A percentile compares a stretch with the other conserved stretches of the same genome.
phyloP scores from a whole-genome alignment of 768 basidiomycete species.

The Suillus americanus region DNA sequence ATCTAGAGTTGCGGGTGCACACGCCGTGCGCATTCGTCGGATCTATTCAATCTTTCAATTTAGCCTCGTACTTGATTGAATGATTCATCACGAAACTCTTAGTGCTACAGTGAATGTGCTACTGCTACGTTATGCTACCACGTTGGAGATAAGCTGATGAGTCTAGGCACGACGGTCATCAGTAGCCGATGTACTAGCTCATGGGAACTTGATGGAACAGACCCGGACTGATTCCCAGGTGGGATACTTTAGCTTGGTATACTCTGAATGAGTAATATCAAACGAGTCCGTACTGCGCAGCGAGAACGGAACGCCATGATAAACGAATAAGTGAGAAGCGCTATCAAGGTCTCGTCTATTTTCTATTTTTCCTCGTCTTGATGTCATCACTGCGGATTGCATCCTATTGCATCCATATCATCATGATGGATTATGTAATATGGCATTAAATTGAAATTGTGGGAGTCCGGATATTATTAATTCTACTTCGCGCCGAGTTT shows the following conservation, averaged over 20 bases:
- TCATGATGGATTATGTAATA: not conserved
- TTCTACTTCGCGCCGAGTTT: not conserved
- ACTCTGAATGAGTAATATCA: not conserved
- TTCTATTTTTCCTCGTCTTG: conserved; percentile 5
- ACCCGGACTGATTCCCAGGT: not conserved
- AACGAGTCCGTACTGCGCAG: conserved; percentile 2
- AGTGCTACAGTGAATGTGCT: not conserved
- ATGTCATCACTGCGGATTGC: not conserved
- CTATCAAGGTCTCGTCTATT: conserved; percentile 4
- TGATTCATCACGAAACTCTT: not conserved
- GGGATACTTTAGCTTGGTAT: not conserved
- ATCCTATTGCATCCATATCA: not conserved
- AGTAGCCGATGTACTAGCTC: not conserved
- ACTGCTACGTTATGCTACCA: not conserved
- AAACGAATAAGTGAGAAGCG: not conserved
- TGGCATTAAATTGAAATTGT: not conserved
- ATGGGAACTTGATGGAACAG: not conserved
- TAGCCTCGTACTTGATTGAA: not conserved
- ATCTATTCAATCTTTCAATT: not conserved
- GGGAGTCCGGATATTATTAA: not conserved
- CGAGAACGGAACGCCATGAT: conserved; percentile 6
- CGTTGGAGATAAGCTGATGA: not conserved
- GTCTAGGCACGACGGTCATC: not conserved
- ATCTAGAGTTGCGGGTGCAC: too few relatives aligned
- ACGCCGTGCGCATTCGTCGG: not conserved